Evolutionary conservation across 306 rosid genomes (phyloP).

Genomic region (Cicer pinnatifidum): DNA sequence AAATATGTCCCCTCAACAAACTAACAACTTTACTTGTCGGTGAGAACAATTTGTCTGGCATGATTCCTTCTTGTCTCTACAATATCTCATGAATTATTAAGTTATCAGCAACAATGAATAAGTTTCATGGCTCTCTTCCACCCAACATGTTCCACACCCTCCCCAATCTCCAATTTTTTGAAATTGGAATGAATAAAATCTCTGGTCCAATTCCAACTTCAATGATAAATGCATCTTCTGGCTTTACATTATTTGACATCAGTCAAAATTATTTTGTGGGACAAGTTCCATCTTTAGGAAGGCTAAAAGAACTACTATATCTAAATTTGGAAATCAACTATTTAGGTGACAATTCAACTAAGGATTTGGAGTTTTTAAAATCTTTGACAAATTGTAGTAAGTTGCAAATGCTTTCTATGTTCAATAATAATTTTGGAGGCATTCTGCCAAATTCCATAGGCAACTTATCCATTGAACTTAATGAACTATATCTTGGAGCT

Average conservation of each 20-base stretch:
- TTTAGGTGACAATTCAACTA: slow-evolving; percentile 40
- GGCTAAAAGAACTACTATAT: accelerated
- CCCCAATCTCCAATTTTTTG: neutral
- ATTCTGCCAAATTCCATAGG: slow-evolving; percentile 25
- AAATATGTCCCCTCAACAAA: neutral
- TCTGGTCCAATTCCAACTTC: slow-evolving; percentile 22
- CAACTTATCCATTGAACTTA: slow-evolving; percentile 46
- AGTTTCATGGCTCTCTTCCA: slow-evolving; percentile 14
- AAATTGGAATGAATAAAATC: neutral
- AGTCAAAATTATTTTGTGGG: neutral
- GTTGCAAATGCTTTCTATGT: neutral
- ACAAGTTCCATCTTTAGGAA: slow-evolving; percentile 39
- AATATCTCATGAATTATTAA: neutral
- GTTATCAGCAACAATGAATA: neutral
- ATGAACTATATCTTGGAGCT: accelerated
- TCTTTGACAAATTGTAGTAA: slow-evolving; percentile 44
- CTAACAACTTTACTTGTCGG: neutral
- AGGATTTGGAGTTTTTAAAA: slow-evolving; percentile 44
- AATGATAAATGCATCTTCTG: neutral
- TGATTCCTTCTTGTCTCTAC: slow-evolving; percentile 3
- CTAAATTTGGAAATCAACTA: accelerated
- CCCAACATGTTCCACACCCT: slow-evolving; percentile 14
- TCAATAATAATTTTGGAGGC: slow-evolving; percentile 38
- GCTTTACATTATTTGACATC: neutral
- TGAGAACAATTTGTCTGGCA: neutral